Evolutionary conservation across 352 stramenopile genomes (phyloP).

Genomic region (Globisporangium spinosum): DNA sequence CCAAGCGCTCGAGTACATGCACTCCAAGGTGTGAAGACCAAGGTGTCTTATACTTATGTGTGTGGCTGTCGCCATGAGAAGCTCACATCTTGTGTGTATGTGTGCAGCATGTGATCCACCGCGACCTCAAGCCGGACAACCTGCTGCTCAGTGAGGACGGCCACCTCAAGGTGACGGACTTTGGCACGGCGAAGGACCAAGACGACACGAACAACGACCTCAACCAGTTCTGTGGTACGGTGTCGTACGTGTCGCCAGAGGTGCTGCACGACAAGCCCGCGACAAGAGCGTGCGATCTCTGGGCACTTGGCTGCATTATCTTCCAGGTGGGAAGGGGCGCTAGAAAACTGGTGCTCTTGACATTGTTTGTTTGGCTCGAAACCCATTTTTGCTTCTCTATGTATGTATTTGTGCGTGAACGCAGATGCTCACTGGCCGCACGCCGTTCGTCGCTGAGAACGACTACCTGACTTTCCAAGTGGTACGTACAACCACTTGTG

Average conservation of each 20-base stretch:
- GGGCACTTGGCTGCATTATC: constrained; percentile 89
- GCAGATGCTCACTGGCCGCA: constrained; percentile 78
- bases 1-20: constrained; percentile 93
- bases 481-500: constrained; percentile 24
- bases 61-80: background rate
- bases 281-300: constrained; percentile 82
- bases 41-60: too few species aligned
- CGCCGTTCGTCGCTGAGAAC: constrained; percentile 87
- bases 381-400: background rate
- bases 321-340: constrained; percentile 45
- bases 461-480: constrained; percentile 91
- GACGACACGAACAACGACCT: constrained; percentile 51
- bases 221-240: constrained; percentile 87
- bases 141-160: constrained; percentile 75
- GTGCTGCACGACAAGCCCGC: constrained; percentile 84
- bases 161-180: constrained; percentile 90
- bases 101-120: constrained; percentile 91
- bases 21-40: constrained; percentile 62
- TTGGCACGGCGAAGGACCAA: constrained; percentile 86
- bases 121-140: constrained; percentile 95
- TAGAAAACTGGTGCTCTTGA: background rate
- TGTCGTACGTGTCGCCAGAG: constrained; percentile 90
- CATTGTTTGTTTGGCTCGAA: background rate
- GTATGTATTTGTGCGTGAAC: background rate
- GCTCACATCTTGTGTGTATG: constrained; percentile 1